Percentiles rank a stretch among this genome's conserved stretches.
phyloP scores from a whole-genome alignment of 495 filamentous ascomycete genomes.

The Barbatosphaeria neglecta region DNA sequence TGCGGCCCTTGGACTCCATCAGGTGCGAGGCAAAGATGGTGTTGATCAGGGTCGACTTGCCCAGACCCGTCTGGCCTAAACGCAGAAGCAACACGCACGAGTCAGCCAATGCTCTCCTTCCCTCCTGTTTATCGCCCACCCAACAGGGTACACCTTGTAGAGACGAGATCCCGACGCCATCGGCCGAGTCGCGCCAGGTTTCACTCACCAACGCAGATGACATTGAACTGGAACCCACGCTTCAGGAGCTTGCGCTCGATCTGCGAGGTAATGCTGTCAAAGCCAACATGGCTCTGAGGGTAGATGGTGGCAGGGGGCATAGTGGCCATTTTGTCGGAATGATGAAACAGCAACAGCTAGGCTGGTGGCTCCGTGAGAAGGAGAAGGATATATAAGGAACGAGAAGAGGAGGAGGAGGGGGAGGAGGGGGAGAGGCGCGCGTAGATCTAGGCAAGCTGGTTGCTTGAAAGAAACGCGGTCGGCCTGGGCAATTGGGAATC shows the following conservation, averaged over 20 bases:
- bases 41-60: constrained; percentile 98
- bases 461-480: not conserved
- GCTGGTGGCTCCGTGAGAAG: constrained; percentile 4
- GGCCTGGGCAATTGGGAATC: not conserved
- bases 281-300: constrained; percentile 95
- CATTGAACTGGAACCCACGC: constrained; percentile 99
- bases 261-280: constrained; percentile 97
- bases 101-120: not conserved
- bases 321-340: constrained; percentile 29
- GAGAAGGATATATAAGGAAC: constrained; percentile 3
- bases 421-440: too few species aligned
- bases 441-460: not conserved
- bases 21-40: constrained; percentile 99
- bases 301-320: constrained; percentile 48
- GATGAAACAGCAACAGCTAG: constrained; percentile 7
- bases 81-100: constrained; percentile 15
- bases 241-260: constrained; percentile 99
- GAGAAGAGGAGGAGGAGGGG: not conserved
- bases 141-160: too few species aligned
- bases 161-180: too few species aligned
- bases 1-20: constrained; percentile 94
- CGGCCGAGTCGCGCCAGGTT: not conserved
- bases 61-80: constrained; percentile 91
- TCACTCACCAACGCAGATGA: constrained; percentile 95
- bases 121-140: too few species aligned